phyloP scores from a whole-genome alignment of 768 basidiomycete species.

The Candolleomyces eurysporus region DNA sequence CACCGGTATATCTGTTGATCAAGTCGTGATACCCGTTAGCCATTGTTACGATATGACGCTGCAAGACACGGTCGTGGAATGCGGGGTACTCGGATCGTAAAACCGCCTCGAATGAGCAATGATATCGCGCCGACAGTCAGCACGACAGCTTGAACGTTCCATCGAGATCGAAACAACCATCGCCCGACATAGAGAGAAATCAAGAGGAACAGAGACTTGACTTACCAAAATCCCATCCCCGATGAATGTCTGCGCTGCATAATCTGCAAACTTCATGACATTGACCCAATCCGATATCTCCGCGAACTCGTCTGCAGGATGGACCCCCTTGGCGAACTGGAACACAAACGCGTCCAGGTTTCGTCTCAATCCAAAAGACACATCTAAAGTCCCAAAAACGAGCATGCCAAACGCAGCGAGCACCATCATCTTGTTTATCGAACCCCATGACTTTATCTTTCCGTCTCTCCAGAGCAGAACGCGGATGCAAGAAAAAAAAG shows the following conservation, averaged over 20 bases:
- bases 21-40: not conserved
- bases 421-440: slow-evolving; percentile 35
- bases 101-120: too few species aligned
- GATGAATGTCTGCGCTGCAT: slow-evolving; percentile 40
- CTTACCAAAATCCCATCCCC: slow-evolving; percentile 43
- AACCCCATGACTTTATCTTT: slow-evolving; percentile 21
- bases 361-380: slow-evolving; percentile 40
- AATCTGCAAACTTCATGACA: slow-evolving; percentile 40
- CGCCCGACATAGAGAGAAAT: not conserved
- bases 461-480: slow-evolving; percentile 32
- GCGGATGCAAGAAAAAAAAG: slow-evolving; percentile 32
- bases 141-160: too few species aligned
- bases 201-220: not conserved
- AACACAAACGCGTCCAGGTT: slow-evolving; percentile 41
- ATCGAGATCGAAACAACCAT: too few species aligned
- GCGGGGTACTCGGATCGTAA: too few species aligned
- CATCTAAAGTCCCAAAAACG: slow-evolving; percentile 38
- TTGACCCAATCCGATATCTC: slow-evolving; percentile 38
- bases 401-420: slow-evolving; percentile 37
- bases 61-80: too few species aligned
- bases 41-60: too few species aligned
- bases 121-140: too few species aligned
- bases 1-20: slow-evolving; percentile 34
- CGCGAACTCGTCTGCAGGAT: slow-evolving; percentile 31
- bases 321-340: slow-evolving; percentile 11